Evolutionary conservation across 495 filamentous ascomycete genomes (phyloP), one percentile per base, ranked within the genome.

Genomic region (Neurospora sp.): DNA sequence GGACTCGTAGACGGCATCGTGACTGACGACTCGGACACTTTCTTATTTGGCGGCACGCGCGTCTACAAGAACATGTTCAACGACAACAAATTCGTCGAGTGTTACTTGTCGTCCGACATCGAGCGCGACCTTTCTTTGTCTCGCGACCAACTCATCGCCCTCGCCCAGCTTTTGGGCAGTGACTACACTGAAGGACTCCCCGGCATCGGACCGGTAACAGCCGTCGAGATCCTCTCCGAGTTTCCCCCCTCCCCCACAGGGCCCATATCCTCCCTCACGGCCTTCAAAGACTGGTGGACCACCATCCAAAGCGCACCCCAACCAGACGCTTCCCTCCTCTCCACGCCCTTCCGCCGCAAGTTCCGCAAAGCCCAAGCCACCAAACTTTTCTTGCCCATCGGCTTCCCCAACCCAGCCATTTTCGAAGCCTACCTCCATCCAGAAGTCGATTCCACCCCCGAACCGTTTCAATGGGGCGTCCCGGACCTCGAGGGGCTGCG

Each of bases 11-110:
- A 99, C 79, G 96, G 96, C 11, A 97, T 98, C 76, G 94, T 99
- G n/a, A 99, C 96, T 0, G 96, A 99, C 78, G 96, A 99, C 79
- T 93, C 90, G 15, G 96, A 99, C 85, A 94, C 90, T n/a, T 98
- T 99, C 79, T 88, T 99, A 15, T 99, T 99, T 78, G 96, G 96
- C 48, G 96, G 96, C 39, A 98, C 94, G 0, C 87, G 96, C 19
- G 91, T 99, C 21, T 99, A 98, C 85, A 98, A 98, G 75, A 98
- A 99, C 84, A 96, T 98, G 94, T 99, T 99, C 87, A 98, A 97
- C 80, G 91, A 92, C 77, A 92, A 94, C 82, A 98, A 98, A 77
- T 96, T 91, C 77, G 96, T 99, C 54, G 96, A 99, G 83, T 98
- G 96, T 82, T 99, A 98, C 77, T 88, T 99, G 36, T 83, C 90